These are phyloP conservation scores for Bipolaris victoriae DNA, from an alignment of 2,329 filamentous ascomycete genomes.

Conservation along the genomic window DNA sequence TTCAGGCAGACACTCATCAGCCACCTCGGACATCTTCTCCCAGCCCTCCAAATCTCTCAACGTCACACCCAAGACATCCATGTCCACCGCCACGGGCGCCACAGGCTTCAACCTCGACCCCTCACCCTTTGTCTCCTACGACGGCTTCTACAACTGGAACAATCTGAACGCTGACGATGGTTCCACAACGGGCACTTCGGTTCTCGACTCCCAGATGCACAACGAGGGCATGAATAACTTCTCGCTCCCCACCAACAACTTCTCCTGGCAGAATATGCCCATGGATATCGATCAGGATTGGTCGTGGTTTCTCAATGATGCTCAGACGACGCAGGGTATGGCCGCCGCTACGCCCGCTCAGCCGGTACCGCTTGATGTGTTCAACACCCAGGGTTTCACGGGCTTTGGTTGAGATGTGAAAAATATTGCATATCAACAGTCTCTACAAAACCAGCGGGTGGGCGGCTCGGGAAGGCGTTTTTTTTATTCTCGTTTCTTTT, in stretches of 20 bases:
- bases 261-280: constrained; percentile 49
- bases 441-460: no score
- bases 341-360: constrained; percentile 3
- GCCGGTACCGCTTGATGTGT: constrained; percentile 19
- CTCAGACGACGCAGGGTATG: constrained; percentile 20
- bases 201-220: constrained; percentile 32
- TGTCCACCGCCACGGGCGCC: constrained; percentile 18
- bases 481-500: background rate
- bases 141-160: constrained; percentile 50
- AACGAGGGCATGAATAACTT: constrained; percentile 43
- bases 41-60: constrained; percentile 18
- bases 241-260: constrained; percentile 44
- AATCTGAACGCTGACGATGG: constrained; percentile 27
- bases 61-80: constrained; percentile 23
- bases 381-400: constrained; percentile 32
- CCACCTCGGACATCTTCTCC: constrained; percentile 19
- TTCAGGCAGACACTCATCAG: constrained; percentile 16
- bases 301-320: constrained; percentile 49
- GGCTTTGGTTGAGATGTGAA: constrained; percentile 29
- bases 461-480: background rate
- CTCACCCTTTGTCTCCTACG: constrained; percentile 46
- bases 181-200: background rate
- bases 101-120: constrained; percentile 25
- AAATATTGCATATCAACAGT: background rate
- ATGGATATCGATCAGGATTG: constrained; percentile 53